A percentile compares a stretch with the other conserved stretches of the same genome.
Evolutionary conservation across 1,139 yeast genomes (phyloP).

Genomic region (Chernovozyma aurita): DNA sequence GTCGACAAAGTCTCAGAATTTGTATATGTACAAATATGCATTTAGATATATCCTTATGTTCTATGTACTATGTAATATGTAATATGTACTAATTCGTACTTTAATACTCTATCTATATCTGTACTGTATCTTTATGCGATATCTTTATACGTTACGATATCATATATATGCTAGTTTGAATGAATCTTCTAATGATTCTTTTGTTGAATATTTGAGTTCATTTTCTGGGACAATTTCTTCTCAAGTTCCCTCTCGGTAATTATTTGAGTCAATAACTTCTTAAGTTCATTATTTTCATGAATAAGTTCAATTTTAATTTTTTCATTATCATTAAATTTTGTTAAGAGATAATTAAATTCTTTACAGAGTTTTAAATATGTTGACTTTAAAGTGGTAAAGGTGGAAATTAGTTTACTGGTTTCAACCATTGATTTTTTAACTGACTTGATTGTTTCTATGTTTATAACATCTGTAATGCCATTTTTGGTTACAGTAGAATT

Average conservation of each 20-base stretch:
- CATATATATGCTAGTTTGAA: too few relatives aligned
- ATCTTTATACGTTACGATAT: too few relatives aligned
- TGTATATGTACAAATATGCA: too few relatives aligned
- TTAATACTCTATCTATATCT: too few relatives aligned
- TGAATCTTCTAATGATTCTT: too few relatives aligned
- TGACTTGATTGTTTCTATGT: slow-evolving; percentile 18
- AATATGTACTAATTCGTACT: too few relatives aligned
- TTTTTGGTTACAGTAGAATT: background rate
- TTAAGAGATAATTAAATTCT: slow-evolving; percentile 31
- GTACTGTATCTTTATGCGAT: too few relatives aligned
- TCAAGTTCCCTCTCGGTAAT: slow-evolving; percentile 20
- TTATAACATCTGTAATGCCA: background rate
- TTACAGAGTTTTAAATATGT: slow-evolving; percentile 35
- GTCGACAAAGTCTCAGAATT: too few relatives aligned
- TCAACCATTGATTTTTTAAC: slow-evolving; percentile 28
- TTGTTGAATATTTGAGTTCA: too few relatives aligned
- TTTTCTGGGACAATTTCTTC: slow-evolving; percentile 4
- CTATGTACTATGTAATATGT: too few relatives aligned
- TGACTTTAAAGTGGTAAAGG: slow-evolving; percentile 28
- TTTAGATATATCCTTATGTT: too few relatives aligned
- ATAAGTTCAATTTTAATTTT: slow-evolving; percentile 28
- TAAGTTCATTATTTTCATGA: slow-evolving; percentile 32
- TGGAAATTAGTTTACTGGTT: slow-evolving; percentile 25
- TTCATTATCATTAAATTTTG: slow-evolving; percentile 34
- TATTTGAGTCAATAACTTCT: slow-evolving; percentile 23